Conservation (phyloP, 441 rosid species). For the Arabidopsis lyrata region DNA sequence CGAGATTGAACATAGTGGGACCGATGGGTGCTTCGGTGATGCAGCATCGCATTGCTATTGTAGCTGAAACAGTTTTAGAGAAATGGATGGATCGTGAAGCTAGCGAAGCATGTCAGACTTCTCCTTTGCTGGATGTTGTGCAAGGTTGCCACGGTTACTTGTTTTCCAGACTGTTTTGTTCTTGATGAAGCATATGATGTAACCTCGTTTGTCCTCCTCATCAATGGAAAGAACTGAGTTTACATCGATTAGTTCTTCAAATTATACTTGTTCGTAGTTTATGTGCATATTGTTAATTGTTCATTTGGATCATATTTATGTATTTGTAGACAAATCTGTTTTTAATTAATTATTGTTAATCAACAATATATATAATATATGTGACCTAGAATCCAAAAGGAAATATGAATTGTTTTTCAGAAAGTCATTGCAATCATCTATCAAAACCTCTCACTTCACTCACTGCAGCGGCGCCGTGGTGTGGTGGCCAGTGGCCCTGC, state of each 20-base stretch:
- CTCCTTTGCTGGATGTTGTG: constrained; percentile 77
- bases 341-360: too few relatives aligned
- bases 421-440: background rate
- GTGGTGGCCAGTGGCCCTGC: constrained; percentile 53
- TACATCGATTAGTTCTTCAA: too few relatives aligned
- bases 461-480: constrained; percentile 18
- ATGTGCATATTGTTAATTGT: too few relatives aligned
- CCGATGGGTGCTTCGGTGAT: constrained; percentile 77
- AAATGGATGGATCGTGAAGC: constrained; percentile 69
- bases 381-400: background rate
- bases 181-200: constrained; percentile 48
- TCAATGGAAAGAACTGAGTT: too few relatives aligned
- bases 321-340: too few relatives aligned
- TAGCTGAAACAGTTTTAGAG: constrained; percentile 61
- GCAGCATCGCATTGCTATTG: constrained; percentile 74
- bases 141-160: constrained; percentile 85
- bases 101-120: constrained; percentile 83
- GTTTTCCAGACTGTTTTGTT: constrained; percentile 87
- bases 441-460: background rate
- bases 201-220: too few relatives aligned
- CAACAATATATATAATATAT: background rate
- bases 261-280: too few relatives aligned
- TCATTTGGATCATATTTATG: too few relatives aligned
- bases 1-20: constrained; percentile 81
- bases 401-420: background rate